Conservation (phyloP, 2,329 filamentous ascomycete species). For the Pseudogymnoascus sp. region DNA sequence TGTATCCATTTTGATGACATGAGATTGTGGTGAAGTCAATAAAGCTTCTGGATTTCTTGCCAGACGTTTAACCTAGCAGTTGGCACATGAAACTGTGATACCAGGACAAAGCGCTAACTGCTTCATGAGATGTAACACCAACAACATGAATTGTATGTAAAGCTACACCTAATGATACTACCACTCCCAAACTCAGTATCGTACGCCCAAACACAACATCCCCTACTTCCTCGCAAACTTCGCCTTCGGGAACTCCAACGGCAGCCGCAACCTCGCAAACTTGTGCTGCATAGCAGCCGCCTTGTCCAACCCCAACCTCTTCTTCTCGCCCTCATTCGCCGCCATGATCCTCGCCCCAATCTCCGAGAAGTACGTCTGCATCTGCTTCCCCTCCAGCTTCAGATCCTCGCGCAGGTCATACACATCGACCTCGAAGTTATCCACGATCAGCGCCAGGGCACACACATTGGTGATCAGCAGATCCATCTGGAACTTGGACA, state of each 20-base stretch:
- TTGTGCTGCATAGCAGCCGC: slow-evolving; percentile 53
- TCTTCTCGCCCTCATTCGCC: slow-evolving; percentile 40
- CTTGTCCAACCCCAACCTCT: slow-evolving; percentile 52
- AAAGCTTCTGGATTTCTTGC: background rate
- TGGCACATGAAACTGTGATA: background rate
- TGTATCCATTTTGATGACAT: background rate
- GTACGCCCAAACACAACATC: background rate
- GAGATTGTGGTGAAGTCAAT: background rate
- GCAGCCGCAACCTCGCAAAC: slow-evolving; percentile 67
- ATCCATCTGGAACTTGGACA: slow-evolving; percentile 67
- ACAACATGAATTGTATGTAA: slow-evolving; percentile 1
- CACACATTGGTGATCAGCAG: slow-evolving; percentile 68
- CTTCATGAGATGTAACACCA: background rate
- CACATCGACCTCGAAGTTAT: slow-evolving; percentile 67
- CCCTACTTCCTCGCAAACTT: slow-evolving; percentile 21
- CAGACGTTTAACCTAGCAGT: too few relatives aligned
- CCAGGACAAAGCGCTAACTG: background rate
- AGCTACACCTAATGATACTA: slow-evolving; percentile 2
- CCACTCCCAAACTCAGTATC: background rate
- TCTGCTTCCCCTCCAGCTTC: slow-evolving; percentile 62
- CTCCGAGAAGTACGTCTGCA: slow-evolving; percentile 67
- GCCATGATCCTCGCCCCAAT: slow-evolving; percentile 59
- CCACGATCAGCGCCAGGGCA: slow-evolving; percentile 63
- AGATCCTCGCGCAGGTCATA: slow-evolving; percentile 65
- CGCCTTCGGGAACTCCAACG: slow-evolving; percentile 72